Base-by-base conservation (phyloP, 116 monocot genomes). In the Papilionanthe hybrid region DNA sequence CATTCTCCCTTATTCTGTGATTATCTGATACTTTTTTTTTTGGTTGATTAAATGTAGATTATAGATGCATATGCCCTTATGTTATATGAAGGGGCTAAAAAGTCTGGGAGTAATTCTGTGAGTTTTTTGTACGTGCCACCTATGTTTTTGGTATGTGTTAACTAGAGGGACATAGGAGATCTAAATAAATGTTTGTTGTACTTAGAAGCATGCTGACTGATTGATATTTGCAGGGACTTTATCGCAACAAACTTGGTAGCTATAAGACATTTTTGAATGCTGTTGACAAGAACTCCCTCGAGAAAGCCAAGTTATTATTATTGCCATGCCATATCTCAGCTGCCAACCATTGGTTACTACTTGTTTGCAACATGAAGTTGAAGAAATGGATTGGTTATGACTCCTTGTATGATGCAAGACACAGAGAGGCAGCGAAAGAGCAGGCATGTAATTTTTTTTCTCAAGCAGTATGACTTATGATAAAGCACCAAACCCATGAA, bases 41-140 rank as follows among this genome's bases (percentile, higher is more conserved):
- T 17, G 19, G 17, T 15, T 37, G 0, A 30, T 71, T 28, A 37
- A 13, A 10, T 37, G 69, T 71, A 71, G 69, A 71, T 71, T 71
- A 71, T 71, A 71, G 37, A 71, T 71, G 69, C 69, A 71, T 71
- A 71, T 71, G 69, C 69, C 8, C 69, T 13, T 71, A 71, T 37
- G 11, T 71, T 69, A 37, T 37, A 28, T 69, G 32, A 69, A 69
- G 32, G 69, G 15, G 23, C 17, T 37, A 69, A 32, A 10, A 37
- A 3, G 37, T n/a, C 69, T 12, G 28, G 9, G 3, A 17, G 17
- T 22, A 69, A 69, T 12, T 69, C 1, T 69, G 32, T 2, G 1
- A 69, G 69, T 37, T 69, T 69, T 69, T 69, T 69, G 32, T 69
- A 69, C 17, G 30, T 69, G 69, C 32, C 69, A 69, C 69, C 69